phyloP scores from a whole-genome alignment of 2,329 filamentous ascomycete genomes.

The Alternaria burnsii region DNA sequence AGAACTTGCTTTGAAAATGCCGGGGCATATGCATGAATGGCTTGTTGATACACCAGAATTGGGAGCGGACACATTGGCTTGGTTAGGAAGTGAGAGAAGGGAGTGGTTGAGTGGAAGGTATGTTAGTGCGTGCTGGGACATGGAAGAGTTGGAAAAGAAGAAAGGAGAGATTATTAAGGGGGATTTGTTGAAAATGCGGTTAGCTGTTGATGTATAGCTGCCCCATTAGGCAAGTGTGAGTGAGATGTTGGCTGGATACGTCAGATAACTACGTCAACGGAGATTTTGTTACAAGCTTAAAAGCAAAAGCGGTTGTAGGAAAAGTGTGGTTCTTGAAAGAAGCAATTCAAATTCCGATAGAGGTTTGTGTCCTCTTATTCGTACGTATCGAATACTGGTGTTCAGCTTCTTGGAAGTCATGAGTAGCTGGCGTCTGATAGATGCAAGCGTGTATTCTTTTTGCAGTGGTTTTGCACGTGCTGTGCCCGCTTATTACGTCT shows the following conservation, averaged over 20 bases:
- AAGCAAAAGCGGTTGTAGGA: not conserved
- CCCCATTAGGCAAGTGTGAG: not conserved
- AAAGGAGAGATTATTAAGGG: conserved; percentile 24
- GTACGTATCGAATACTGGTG: not conserved
- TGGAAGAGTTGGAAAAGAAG: conserved; percentile 37
- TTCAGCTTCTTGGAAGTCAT: not conserved
- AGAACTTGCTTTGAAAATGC: conserved; percentile 16
- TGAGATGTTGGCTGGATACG: not conserved
- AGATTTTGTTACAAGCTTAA: not conserved
- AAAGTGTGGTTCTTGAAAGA: not conserved
- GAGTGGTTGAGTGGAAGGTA: conserved; percentile 40
- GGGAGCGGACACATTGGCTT: conserved; percentile 36
- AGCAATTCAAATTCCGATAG: not conserved
- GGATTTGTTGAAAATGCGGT: conserved; percentile 26
- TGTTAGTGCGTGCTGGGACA: conserved; percentile 37
- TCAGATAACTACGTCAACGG: not conserved
- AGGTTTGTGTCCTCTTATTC: not conserved
- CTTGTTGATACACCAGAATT: conserved; percentile 37
- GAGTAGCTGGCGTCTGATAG: not conserved
- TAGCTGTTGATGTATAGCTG: conserved; percentile 19
- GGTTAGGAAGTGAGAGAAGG: conserved; percentile 35
- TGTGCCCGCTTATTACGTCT: not conserved
- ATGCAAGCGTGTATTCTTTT: not conserved
- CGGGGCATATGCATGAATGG: conserved; percentile 9
- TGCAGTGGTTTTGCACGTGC: not conserved